phyloP scores from a whole-genome alignment of 2,329 filamentous ascomycete genomes.

The Botrytis hyacinthi region DNA sequence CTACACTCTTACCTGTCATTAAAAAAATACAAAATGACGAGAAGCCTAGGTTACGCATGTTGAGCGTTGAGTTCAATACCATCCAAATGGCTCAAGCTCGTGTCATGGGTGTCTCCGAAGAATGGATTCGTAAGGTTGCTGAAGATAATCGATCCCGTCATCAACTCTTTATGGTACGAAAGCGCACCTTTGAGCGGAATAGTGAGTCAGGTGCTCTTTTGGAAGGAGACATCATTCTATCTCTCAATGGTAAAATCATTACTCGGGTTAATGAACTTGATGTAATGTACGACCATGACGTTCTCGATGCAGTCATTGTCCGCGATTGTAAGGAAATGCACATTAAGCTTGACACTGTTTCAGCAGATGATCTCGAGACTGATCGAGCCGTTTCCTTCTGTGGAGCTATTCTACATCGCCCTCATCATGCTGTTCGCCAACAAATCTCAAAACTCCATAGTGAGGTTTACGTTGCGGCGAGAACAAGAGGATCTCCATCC shows the following conservation, averaged over 20 bases:
- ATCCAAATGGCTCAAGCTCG: conserved; percentile 96
- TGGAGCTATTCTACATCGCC: conserved; percentile 86
- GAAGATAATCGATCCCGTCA: conserved; percentile 87
- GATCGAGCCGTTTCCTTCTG: conserved; percentile 92
- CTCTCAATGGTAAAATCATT: conserved; percentile 86
- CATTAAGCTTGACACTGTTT: conserved; percentile 78
- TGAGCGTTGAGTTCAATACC: conserved; percentile 91
- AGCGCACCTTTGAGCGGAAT: conserved; percentile 69
- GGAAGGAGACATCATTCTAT: conserved; percentile 91
- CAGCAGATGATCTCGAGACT: conserved; percentile 88
- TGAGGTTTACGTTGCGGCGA: conserved; percentile 91
- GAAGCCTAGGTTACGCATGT: conserved; percentile 78
- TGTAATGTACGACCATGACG: conserved; percentile 88
- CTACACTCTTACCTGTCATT: conserved; percentile 84
- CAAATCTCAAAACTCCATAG: conserved; percentile 96
- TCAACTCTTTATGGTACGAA: conserved; percentile 97
- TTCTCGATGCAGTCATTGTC: conserved; percentile 81
- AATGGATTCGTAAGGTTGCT: conserved; percentile 91
- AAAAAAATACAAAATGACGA: conserved; percentile 78
- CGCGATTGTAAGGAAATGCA: conserved; percentile 77
- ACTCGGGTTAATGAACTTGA: conserved; percentile 92
- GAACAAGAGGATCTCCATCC: conserved; percentile 76
- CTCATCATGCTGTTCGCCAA: conserved; percentile 93
- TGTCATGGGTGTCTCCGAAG: conserved; percentile 94
- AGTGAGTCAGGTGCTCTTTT: conserved; percentile 65